phyloP scores from a whole-genome alignment of 768 basidiomycete genomes.

The Mycena leptocephala region DNA sequence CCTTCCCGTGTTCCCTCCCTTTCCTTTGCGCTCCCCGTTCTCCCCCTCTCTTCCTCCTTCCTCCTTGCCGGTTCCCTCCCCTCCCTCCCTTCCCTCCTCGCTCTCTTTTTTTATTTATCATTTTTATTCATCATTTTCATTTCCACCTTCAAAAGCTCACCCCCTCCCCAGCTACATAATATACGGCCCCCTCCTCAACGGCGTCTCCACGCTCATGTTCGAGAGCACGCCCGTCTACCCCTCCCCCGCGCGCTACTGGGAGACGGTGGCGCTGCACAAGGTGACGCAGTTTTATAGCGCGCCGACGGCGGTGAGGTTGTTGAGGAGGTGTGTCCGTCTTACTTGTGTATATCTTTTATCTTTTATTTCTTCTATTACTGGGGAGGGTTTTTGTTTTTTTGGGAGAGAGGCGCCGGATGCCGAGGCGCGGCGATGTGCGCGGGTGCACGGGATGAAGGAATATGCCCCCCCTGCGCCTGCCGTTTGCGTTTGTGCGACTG shows the following conservation, averaged over 20 bases:
- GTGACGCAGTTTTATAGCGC: conserved; percentile 97
- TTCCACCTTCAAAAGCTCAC: too few relatives aligned
- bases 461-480: too few relatives aligned
- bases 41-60: background rate
- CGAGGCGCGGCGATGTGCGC: too few relatives aligned
- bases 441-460: too few relatives aligned
- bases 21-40: background rate
- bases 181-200: conserved; percentile 94
- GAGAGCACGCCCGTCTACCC: conserved; percentile 98
- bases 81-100: too few relatives aligned
- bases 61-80: too few relatives aligned
- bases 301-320: conserved; percentile 94
- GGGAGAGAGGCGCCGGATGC: too few relatives aligned
- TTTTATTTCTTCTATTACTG: background rate
- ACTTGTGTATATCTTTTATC: background rate
- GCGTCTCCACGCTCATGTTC: conserved; percentile 90
- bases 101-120: too few relatives aligned
- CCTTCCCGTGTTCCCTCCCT: too few relatives aligned
- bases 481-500: too few relatives aligned
- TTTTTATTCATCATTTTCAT: too few relatives aligned
- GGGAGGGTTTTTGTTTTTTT: background rate
- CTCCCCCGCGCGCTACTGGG: conserved; percentile 97
- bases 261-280: conserved; percentile 93
- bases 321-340: conserved; percentile 64
- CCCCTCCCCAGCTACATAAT: conserved; percentile 90